Conservation (phyloP, 2,329 filamentous ascomycete genomes). For the Diaporthe helianthi region DNA sequence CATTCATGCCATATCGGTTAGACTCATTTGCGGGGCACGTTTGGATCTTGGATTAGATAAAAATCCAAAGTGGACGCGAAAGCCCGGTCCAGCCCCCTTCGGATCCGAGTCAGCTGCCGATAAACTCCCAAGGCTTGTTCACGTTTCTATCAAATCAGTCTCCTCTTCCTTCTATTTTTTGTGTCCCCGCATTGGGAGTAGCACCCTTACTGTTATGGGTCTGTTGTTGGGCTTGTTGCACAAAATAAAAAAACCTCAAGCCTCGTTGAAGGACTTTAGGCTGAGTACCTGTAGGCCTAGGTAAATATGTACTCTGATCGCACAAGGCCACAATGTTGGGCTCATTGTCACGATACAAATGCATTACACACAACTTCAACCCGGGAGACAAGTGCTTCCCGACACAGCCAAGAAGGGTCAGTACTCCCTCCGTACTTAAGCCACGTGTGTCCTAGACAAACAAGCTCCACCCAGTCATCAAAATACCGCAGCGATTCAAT, state of each 20-base stretch:
- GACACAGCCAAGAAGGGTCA: background rate
- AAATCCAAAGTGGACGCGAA: background rate
- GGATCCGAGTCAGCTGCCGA: slow-evolving; percentile 10
- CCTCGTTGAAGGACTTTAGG: background rate
- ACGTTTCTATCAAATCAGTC: background rate
- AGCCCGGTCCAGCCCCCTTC: slow-evolving; percentile 5
- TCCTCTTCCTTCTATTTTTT: background rate
- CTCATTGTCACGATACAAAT: background rate
- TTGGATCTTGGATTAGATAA: slow-evolving; percentile 24
- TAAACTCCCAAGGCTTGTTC: background rate
- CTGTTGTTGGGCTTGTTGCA: background rate
- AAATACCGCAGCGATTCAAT: slow-evolving; percentile 15
- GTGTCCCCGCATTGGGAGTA: background rate
- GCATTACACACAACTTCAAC: background rate
- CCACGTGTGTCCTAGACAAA: slow-evolving; percentile 21
- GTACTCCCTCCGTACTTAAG: too few relatives aligned
- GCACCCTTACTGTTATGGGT: background rate
- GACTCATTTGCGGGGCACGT: slow-evolving; percentile 16
- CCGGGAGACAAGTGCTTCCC: background rate
- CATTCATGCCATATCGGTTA: background rate
- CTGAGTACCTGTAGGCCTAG: too few relatives aligned
- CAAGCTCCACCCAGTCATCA: background rate
- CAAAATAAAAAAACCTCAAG: background rate
- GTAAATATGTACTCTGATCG: too few relatives aligned
- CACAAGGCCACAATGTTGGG: background rate